phyloP scores from a whole-genome alignment of 257 asterid species.

The Primulina tabacum region DNA sequence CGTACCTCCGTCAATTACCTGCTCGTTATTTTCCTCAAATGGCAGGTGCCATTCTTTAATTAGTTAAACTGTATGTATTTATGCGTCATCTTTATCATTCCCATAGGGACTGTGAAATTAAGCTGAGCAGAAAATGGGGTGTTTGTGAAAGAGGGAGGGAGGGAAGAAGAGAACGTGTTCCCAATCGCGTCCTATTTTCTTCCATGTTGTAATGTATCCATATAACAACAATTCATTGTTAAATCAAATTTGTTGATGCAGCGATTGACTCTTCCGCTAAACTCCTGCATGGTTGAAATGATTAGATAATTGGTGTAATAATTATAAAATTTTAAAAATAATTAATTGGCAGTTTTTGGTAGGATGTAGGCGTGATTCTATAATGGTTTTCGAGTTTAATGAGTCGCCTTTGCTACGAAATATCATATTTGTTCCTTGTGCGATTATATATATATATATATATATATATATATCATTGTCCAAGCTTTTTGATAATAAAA shows the following conservation, averaged over 20 bases:
- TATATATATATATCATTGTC: no score
- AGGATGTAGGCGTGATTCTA: no score
- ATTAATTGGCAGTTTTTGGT: background rate
- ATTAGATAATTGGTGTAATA: background rate
- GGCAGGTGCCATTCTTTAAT: constrained; percentile 57
- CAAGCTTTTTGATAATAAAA: no score
- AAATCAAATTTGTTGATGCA: background rate
- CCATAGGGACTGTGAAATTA: constrained; percentile 28
- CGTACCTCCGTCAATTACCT: constrained; percentile 28
- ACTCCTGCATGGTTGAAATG: background rate
- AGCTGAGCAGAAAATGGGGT: background rate
- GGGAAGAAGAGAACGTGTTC: constrained; percentile 2
- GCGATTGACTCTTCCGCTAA: background rate
- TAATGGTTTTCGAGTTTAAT: no score
- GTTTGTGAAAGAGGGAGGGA: background rate
- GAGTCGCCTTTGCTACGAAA: no score
- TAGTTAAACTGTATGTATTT: constrained; percentile 54
- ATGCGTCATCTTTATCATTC: constrained; percentile 28
- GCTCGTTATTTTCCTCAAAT: constrained; percentile 35
- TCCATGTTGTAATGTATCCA: background rate
- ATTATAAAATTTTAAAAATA: no score
- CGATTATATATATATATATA: no score
- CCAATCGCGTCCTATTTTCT: background rate
- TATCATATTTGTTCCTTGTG: no score
- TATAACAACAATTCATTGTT: background rate